Base-by-base conservation (phyloP, 306 rosid genomes). In the Herpetospermum pedunculosum region DNA sequence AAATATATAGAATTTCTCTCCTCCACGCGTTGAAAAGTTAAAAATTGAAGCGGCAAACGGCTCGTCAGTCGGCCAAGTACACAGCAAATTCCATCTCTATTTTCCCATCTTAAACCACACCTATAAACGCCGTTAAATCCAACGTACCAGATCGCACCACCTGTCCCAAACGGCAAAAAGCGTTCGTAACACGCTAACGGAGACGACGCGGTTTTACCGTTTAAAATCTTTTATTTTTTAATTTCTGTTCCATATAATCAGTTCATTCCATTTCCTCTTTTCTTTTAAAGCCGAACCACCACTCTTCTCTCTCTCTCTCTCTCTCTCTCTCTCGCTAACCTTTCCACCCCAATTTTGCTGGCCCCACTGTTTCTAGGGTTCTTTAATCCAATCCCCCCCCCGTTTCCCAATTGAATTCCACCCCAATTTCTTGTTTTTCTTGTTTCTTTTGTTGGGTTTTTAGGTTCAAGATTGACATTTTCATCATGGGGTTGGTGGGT, bases 181-280 rank as follows among this genome's bases (percentile, higher is more conserved):
- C 70, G 70, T 63, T 37, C 48, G 18, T n/a, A 63, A n/a, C 48
- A 63, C 86, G 85, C 85, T 62, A 82, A 76, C 83, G 43, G 75
- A 73, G 70, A 78, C 78, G 41, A 87, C 90, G 88, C 89, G 87
- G 78, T 77, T 85, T 87, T 48, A 77, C 85, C 84, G 86, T 80
- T 83, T 48, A 34, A 69, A 69, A 13, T 11, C 12, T n/a, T 9
- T 26, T 13, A 12, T 44, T 44, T 43, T 43, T 43, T 38, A n/a
- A n/a, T n/a, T 18, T 16, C 8, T n/a, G 4, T 16, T 2, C 25
- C 19, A 15, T 58, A 32, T 15, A 60, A 60, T 60, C 14, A 19
- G 77, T 60, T 65, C 44, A 43, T 53, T 44, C 25, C 25, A 34
- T 74, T 48, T 49, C 19, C 25, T 14, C 14, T 19, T 47, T 34